Evolutionary conservation across 2,329 filamentous ascomycete genomes (phyloP).

Genomic region (Diatrype stigma): DNA sequence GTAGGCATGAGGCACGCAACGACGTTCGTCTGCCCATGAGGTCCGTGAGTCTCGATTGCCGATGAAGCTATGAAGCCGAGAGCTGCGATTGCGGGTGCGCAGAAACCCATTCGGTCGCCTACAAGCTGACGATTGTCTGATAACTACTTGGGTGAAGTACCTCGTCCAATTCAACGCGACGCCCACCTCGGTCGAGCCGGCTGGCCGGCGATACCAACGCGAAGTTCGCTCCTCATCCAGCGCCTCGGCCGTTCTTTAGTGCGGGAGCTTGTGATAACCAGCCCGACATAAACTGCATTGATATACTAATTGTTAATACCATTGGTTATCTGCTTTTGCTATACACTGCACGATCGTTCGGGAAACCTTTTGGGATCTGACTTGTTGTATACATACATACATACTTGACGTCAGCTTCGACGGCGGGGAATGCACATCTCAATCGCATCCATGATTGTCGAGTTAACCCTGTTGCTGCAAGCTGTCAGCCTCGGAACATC

Average conservation of each 20-base stretch:
- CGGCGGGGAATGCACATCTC: neutral
- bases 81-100: too few relatives aligned
- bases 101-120: neutral
- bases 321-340: too few relatives aligned
- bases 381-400: neutral
- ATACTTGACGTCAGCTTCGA: neutral
- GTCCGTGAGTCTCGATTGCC: neutral
- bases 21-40: neutral
- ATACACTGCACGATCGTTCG: too few relatives aligned
- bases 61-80: too few relatives aligned
- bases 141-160: too few relatives aligned
- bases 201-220: neutral
- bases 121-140: neutral
- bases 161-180: too few relatives aligned
- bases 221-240: neutral
- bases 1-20: too few relatives aligned
- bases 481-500: neutral
- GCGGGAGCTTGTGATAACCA: neutral
- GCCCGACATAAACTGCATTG: too few relatives aligned
- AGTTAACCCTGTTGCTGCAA: too few relatives aligned
- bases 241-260: neutral
- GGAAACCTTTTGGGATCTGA: too few relatives aligned
- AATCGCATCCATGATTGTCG: too few relatives aligned
- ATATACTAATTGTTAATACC: too few relatives aligned
- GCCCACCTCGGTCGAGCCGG: neutral